These are phyloP conservation scores for Agroathelia rolfsii DNA, from an alignment of 1,284 basidiomycete species.

Conservation along the genomic window DNA sequence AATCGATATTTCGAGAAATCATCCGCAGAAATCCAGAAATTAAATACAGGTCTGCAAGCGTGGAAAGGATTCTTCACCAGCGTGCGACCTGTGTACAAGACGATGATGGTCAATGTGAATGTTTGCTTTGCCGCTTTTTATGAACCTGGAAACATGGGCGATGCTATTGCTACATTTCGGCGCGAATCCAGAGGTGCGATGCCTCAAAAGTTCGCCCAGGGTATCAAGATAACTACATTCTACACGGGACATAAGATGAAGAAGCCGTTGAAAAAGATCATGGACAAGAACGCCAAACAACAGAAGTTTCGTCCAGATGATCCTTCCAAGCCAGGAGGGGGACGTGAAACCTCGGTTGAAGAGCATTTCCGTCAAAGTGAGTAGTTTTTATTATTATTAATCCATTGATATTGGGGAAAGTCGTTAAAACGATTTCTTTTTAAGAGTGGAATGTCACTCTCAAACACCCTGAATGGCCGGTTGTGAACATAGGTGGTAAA, in stretches of 20 bases:
- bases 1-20: constrained; percentile 53
- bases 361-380: constrained; percentile 52
- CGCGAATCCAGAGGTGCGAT: constrained; percentile 32
- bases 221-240: constrained; percentile 44
- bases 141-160: constrained; percentile 46
- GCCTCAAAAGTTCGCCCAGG: constrained; percentile 38
- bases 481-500: constrained; percentile 43
- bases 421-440: background rate
- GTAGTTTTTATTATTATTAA: constrained; percentile 10
- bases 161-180: constrained; percentile 41
- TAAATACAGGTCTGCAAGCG: constrained; percentile 45
- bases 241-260: constrained; percentile 46
- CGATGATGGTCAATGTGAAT: constrained; percentile 67
- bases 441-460: constrained; percentile 53
- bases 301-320: no score
- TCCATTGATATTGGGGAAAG: constrained; percentile 1
- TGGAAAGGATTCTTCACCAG: constrained; percentile 62
- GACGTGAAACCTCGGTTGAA: constrained; percentile 44
- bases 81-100: constrained; percentile 50
- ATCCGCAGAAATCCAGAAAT: constrained; percentile 16
- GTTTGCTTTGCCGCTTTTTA: constrained; percentile 68
- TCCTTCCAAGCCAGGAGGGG: constrained; percentile 44
- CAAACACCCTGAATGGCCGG: constrained; percentile 42
- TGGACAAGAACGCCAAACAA: constrained; percentile 32
- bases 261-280: constrained; percentile 39